Base-by-base conservation (phyloP, 306 rosid species). In the Castanopsis chinensis region DNA sequence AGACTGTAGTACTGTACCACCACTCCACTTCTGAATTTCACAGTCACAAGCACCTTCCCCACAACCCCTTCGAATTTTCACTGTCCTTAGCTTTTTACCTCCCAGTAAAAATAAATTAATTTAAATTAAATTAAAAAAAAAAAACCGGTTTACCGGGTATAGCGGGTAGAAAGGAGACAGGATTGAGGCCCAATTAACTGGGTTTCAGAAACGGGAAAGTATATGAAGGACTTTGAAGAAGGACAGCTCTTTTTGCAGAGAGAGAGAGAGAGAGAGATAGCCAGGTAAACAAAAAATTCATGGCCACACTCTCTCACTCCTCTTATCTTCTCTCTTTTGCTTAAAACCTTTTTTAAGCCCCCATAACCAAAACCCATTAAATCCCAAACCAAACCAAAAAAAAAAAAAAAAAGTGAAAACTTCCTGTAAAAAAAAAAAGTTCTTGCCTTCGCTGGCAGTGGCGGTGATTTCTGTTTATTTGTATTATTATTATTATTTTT, bases 201-300 rank as follows among this genome's bases (percentile, higher is more conserved):
- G 79, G 69, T 67, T 73, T 55, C 49, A 43, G 68, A 72, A 86
- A 88, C 88, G 87, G 82, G 89, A 80, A 88, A 86, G 89, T 86
- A 80, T 90, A 86, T 79, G 79, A 87, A 90, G 58, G 81, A 65
- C 78, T 59, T 37, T 57, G 80, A 65, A 45, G 58, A 79, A 80
- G 33, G 65, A 83, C 84, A 61, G 54, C 5, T 56, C 49, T 25
- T 57, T 69, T 74, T 82, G 83, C 82, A 75, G 86, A 81, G 86
- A 41, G 83, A 56, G n/a, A 75, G 35, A 32, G 41, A 6, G 43
- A 37, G 45, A 41, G 45, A 37, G 45, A 37, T 10, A 37, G 2
- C 8, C 80, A 41, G 83, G 64, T 15, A 75, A 78, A 76, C 27
- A 78, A 49, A 10, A 49, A 49, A 10, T 67, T 73, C 58, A 67